phyloP scores from a whole-genome alignment of 495 filamentous ascomycete species.

The Aspergillus kassunensis region DNA sequence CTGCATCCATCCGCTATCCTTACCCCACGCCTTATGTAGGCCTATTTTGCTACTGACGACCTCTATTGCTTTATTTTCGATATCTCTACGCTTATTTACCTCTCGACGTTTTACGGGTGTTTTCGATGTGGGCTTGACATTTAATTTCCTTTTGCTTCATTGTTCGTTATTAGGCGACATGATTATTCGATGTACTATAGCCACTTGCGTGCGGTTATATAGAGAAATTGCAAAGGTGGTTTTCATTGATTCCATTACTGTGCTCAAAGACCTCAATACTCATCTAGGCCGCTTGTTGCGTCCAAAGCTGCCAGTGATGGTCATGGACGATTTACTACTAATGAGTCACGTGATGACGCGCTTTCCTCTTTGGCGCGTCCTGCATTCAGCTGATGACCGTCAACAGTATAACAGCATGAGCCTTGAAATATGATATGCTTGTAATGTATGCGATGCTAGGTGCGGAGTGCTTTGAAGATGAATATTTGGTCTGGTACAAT shows the following conservation, averaged over 20 bases:
- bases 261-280: background rate
- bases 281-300: no score
- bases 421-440: background rate
- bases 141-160: constrained; percentile 6
- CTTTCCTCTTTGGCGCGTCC: constrained; percentile 11
- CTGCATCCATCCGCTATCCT: background rate
- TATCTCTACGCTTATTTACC: constrained; percentile 11
- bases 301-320: no score
- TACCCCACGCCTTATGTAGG: background rate
- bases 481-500: constrained; percentile 39
- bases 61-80: background rate
- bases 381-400: background rate
- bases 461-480: constrained; percentile 23
- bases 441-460: constrained; percentile 12
- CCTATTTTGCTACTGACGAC: background rate
- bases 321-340: background rate
- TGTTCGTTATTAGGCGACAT: constrained; percentile 11
- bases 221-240: constrained; percentile 9
- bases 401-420: background rate
- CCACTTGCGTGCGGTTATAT: constrained; percentile 15
- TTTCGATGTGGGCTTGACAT: constrained; percentile 7
- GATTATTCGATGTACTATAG: constrained; percentile 23
- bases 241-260: background rate
- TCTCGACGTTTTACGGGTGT: constrained; percentile 9
- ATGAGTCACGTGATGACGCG: constrained; percentile 11